Evolutionary conservation across 2,329 filamentous ascomycete species (phyloP).

Genomic region (Sphaerulina musiva): DNA sequence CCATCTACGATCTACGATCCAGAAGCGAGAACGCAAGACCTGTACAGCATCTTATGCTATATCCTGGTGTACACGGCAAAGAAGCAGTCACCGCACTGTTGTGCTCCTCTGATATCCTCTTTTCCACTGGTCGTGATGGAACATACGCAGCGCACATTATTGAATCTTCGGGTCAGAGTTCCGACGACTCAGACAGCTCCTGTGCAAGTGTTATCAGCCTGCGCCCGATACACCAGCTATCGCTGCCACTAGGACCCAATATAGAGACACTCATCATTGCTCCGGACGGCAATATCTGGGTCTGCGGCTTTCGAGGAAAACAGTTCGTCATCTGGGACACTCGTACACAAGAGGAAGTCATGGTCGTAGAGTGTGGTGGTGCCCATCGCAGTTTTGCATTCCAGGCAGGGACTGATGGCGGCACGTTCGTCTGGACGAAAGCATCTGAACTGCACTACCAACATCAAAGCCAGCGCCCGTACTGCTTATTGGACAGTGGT

Average conservation of each 20-base stretch:
- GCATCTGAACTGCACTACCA: constrained; percentile 37
- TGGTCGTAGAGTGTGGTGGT: constrained; percentile 73
- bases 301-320: constrained; percentile 76
- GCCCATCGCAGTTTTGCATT: constrained; percentile 72
- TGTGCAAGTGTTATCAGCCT: constrained; percentile 32
- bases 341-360: constrained; percentile 60
- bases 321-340: constrained; percentile 79
- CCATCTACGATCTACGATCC: constrained; percentile 29
- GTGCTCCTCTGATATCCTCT: constrained; percentile 38
- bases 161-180: constrained; percentile 18
- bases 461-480: constrained; percentile 16
- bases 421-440: constrained; percentile 68
- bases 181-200: not conserved
- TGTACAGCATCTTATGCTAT: not conserved
- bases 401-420: constrained; percentile 34
- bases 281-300: constrained; percentile 51
- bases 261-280: constrained; percentile 66
- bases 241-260: constrained; percentile 65
- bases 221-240: constrained; percentile 58
- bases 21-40: not conserved
- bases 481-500: constrained; percentile 54
- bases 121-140: constrained; percentile 72
- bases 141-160: constrained; percentile 59
- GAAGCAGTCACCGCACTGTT: constrained; percentile 64
- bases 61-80: constrained; percentile 38